Evolutionary conservation across 2,329 filamentous ascomycete genomes (phyloP).

Genomic region (Sarocladium kiliense): DNA sequence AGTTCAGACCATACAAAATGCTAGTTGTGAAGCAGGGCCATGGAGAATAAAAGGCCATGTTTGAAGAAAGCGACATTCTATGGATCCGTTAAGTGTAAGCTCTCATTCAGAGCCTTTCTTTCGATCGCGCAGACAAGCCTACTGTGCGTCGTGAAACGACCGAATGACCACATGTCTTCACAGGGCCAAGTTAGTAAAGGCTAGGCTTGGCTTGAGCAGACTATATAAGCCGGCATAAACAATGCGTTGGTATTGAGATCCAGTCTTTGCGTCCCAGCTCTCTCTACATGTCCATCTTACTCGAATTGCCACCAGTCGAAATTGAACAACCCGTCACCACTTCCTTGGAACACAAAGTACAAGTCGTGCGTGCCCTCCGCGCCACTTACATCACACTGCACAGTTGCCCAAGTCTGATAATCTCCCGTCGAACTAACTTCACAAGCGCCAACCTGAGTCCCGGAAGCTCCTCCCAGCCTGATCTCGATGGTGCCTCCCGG

Average conservation of each 20-base stretch:
- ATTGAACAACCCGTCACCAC: constrained; percentile 17
- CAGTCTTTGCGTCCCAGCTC: no score
- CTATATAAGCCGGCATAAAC: no score
- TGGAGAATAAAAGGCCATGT: not conserved
- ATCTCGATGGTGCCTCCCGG: constrained; percentile 21
- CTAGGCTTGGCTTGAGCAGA: no score
- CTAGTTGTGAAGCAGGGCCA: not conserved
- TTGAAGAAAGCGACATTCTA: no score
- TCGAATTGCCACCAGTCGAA: constrained; percentile 21
- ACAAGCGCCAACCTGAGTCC: constrained; percentile 20
- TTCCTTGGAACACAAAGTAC: constrained; percentile 16
- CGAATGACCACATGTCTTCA: no score
- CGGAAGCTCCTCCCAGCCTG: constrained; percentile 19
- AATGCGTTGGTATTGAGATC: no score
- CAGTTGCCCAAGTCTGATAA: constrained; percentile 17
- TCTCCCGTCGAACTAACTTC: constrained; percentile 19
- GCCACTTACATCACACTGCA: constrained; percentile 16
- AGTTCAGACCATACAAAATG: no score
- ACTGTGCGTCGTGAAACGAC: no score
- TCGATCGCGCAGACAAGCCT: no score
- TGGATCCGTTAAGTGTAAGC: no score
- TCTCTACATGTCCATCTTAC: not conserved
- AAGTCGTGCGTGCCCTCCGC: constrained; percentile 17
- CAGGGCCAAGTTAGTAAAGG: no score
- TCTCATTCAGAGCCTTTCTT: no score